These are phyloP conservation scores for Neonectria coccinea DNA, from an alignment of 2,329 filamentous ascomycete species.

Conservation along the genomic window DNA sequence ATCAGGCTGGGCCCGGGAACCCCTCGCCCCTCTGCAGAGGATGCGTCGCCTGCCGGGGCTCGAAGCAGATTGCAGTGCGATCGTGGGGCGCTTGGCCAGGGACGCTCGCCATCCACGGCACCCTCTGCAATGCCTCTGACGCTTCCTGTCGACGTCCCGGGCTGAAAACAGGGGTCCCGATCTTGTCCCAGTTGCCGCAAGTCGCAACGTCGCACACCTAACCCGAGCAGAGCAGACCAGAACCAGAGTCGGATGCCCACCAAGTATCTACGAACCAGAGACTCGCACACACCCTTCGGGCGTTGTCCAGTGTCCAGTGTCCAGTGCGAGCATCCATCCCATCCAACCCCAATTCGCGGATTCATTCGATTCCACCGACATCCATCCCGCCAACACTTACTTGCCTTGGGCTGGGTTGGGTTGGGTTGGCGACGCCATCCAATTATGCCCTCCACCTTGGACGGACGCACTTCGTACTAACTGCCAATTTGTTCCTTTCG, in stretches of 20 bases:
- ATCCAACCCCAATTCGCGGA: conserved; percentile 22
- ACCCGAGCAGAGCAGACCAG: not conserved
- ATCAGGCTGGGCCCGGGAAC: conserved; percentile 35
- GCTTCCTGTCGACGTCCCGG: conserved; percentile 40
- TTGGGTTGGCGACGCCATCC: conserved; percentile 26
- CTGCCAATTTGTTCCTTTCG: not conserved
- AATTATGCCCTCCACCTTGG: conserved; percentile 16
- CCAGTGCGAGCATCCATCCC: conserved; percentile 19
- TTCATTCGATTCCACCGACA: conserved; percentile 34
- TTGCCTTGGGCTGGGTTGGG: conserved; percentile 13
- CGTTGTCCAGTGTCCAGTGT: conserved; percentile 6
- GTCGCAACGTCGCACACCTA: conserved; percentile 25
- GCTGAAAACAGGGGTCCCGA: conserved; percentile 47
- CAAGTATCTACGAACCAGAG: not conserved
- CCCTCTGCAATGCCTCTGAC: conserved; percentile 37
- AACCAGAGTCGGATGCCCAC: not conserved
- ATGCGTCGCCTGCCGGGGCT: conserved; percentile 31
- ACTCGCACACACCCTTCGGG: conserved; percentile 15
- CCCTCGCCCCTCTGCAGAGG: conserved; percentile 37
- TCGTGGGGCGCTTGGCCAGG: conserved; percentile 43
- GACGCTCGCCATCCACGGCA: conserved; percentile 33
- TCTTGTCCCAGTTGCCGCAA: conserved; percentile 39
- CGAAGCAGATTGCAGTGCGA: conserved; percentile 47
- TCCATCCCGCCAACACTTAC: conserved; percentile 12
- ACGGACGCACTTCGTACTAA: not conserved